phyloP scores from a whole-genome alignment of 495 filamentous ascomycete species.

The Lasiosphaeriaceae sp. region DNA sequence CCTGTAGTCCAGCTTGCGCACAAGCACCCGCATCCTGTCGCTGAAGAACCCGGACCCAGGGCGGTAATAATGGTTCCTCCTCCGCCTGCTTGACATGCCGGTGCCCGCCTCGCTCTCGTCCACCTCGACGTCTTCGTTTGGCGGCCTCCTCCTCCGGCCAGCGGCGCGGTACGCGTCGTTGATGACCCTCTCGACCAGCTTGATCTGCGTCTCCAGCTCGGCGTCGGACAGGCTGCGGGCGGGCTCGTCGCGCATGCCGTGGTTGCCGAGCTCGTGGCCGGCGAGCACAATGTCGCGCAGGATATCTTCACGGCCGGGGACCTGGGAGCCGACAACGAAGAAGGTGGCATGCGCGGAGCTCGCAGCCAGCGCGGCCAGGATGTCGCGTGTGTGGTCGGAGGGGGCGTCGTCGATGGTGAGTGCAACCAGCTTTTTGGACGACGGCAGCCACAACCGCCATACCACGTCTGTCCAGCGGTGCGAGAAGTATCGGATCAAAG shows the following conservation, averaged over 20 bases:
- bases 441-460: conserved; percentile 56
- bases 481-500: conserved; percentile 64
- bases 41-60: conserved; percentile 81
- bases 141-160: conserved; percentile 19
- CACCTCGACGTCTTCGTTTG: not conserved
- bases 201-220: conserved; percentile 42
- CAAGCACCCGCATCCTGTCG: conserved; percentile 55
- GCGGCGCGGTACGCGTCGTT: conserved; percentile 49
- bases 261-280: conserved; percentile 75
- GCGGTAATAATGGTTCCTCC: conserved; percentile 57
- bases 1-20: conserved; percentile 54
- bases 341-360: conserved; percentile 66
- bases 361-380: conserved; percentile 58
- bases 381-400: conserved; percentile 65
- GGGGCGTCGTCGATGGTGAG: conserved; percentile 85
- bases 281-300: conserved; percentile 57
- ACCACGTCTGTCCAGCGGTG: conserved; percentile 71
- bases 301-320: conserved; percentile 54
- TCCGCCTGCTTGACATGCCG: not conserved
- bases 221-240: conserved; percentile 44
- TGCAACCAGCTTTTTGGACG: conserved; percentile 59
- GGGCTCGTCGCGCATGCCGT: conserved; percentile 81
- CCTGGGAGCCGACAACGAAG: conserved; percentile 75
- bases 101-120: too few relatives aligned
- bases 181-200: conserved; percentile 46